Base-by-base conservation (phyloP, 2,329 filamentous ascomycete genomes). In the Arthrocladium fulminans region DNA sequence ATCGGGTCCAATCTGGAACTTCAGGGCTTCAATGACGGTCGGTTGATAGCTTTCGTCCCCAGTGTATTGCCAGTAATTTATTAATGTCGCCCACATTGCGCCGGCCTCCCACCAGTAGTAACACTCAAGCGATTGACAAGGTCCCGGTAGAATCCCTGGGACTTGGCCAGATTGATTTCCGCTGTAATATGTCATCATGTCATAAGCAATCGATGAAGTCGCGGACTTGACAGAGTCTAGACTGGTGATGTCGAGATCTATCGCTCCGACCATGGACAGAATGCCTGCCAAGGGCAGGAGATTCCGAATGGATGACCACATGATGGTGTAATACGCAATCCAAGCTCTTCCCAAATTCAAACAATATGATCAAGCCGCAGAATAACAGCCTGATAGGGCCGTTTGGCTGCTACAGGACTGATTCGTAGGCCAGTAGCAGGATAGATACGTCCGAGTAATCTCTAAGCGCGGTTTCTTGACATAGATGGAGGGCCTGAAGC, bases 11-110 rank as follows among this genome's bases (percentile, higher is more conserved):
- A 63, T 63, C 50, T 70, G 67, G 59, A 63, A 67, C 13, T 64
- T 51, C 40, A 70, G 47, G 1, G 56, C 67, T 49, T 70, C 64
- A 2, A 46, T 62, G 0, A 67, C 67, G 38, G 67, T 60, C 3
- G 63, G 49, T 50, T 69, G 68, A 59, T 65, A 70, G 25, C 59
- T 63, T 27, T 60, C 59, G 48, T 70, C 67, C 8, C 64, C 63
- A 2, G 67, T 70, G 47, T 64, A 66, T 51, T 60, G 65, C 67
- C 67, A 69, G 52, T 70, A 70, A 45, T 70, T 63, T 52, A 70
- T 61, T 9, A 70, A 53, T 2, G 63, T 52, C 3, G 58, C 61
- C 34, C 64, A 66, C 56, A 66, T 63, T 17, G 63, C 63, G 10
- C 63, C 63, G 2, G 61, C 61, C 51, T 65, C 62, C 64, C 64